These are phyloP conservation scores for Lomentospora prolificans DNA, from an alignment of 2,329 filamentous ascomycete species.

Conservation along the genomic window DNA sequence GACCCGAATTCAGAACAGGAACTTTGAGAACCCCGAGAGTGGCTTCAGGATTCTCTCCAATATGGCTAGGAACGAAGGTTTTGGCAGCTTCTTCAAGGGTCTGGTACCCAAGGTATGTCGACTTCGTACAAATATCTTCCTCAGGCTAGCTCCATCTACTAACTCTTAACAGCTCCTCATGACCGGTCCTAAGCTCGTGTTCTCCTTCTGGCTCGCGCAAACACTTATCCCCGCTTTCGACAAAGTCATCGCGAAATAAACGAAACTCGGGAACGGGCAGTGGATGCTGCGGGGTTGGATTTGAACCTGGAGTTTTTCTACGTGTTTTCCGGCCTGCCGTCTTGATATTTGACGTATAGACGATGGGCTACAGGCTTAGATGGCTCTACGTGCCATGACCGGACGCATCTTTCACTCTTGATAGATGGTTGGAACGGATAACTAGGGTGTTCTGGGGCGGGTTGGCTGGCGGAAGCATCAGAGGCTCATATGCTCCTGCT, in stretches of 20 bases:
- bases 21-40: constrained; percentile 95
- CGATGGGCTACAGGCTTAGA: neutral
- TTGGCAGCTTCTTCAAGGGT: constrained; percentile 91
- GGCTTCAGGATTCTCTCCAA: constrained; percentile 85
- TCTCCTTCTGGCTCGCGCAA: constrained; percentile 99
- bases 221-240: constrained; percentile 92
- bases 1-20: constrained; percentile 95
- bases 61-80: constrained; percentile 87
- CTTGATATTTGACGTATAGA: neutral
- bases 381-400: neutral
- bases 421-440: neutral
- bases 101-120: constrained; percentile 70
- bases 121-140: no score
- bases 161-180: constrained; percentile 60
- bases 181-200: constrained; percentile 97
- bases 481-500: neutral
- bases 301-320: neutral
- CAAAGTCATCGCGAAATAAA: constrained; percentile 29
- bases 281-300: neutral
- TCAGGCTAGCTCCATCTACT: no score
- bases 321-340: neutral
- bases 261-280: neutral
- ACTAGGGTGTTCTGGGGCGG: neutral
- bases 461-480: neutral
- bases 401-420: neutral